Conservation (phyloP, 75 land plant genomes). For the Adiantum capillusveneris region DNA sequence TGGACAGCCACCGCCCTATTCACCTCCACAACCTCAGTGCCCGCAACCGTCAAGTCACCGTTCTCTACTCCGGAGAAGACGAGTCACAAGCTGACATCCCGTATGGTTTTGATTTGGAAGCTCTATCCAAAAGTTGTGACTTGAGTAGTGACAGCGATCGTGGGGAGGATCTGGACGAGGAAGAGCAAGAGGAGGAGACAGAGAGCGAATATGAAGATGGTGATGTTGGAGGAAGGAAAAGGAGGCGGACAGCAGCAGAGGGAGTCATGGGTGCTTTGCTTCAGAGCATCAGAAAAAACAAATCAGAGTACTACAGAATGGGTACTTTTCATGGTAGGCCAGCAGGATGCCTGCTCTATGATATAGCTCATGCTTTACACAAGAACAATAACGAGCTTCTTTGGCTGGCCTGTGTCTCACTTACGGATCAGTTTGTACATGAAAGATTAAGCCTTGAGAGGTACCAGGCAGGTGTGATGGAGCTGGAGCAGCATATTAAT, state of each 20-base stretch:
- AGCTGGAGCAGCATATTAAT: constrained; percentile 83
- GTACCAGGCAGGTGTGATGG: constrained; percentile 75
- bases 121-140: constrained; percentile 45
- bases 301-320: constrained; percentile 55
- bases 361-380: constrained; percentile 66
- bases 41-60: constrained; percentile 56
- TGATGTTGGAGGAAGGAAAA: constrained; percentile 19
- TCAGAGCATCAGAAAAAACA: constrained; percentile 33
- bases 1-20: constrained; percentile 93
- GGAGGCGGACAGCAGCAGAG: constrained; percentile 16
- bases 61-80: constrained; percentile 73
- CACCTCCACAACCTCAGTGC: constrained; percentile 79
- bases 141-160: constrained; percentile 41
- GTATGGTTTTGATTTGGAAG: constrained; percentile 60
- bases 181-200: constrained; percentile 7
- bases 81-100: constrained; percentile 73
- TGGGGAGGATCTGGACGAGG: constrained; percentile 24
- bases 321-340: constrained; percentile 94
- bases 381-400: constrained; percentile 88
- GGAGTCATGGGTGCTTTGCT: constrained; percentile 32
- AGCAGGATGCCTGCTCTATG: constrained; percentile 82
- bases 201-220: constrained; percentile 33
- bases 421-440: constrained; percentile 95
- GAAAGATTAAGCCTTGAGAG: constrained; percentile 86
- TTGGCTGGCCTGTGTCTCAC: constrained; percentile 90